Conservation (phyloP, 1,139 yeast genomes). For the Debaryomyces nepalensis region DNA sequence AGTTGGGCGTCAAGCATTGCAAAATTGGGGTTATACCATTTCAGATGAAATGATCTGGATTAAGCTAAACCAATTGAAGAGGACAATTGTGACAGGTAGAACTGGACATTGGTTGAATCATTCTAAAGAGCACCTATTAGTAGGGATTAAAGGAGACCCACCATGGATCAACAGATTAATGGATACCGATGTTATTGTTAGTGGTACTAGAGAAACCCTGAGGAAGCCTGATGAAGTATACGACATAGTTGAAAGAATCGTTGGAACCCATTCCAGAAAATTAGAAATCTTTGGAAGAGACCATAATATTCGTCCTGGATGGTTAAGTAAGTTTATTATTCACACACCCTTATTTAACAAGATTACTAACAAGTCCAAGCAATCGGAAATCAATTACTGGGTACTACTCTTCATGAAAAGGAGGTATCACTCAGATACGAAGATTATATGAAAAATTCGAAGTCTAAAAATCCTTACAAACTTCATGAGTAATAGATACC, state of each 20-base stretch:
- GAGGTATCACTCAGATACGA: conserved; percentile 53
- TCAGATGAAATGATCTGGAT: conserved; percentile 89
- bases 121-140: conserved; percentile 86
- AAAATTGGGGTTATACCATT: conserved; percentile 80
- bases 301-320: conserved; percentile 84
- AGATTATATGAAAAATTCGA: conserved; percentile 19
- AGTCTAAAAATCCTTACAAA: neutral
- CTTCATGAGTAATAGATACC: neutral
- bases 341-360: neutral
- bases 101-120: conserved; percentile 98
- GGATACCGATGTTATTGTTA: conserved; percentile 79
- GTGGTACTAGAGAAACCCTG: conserved; percentile 85
- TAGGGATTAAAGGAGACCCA: conserved; percentile 83
- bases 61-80: conserved; percentile 80
- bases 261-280: conserved; percentile 75
- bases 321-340: conserved; percentile 56
- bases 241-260: conserved; percentile 83
- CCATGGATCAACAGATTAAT: conserved; percentile 68
- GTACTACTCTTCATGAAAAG: conserved; percentile 60
- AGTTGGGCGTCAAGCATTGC: conserved; percentile 75
- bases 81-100: conserved; percentile 92
- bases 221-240: conserved; percentile 91
- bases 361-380: conserved; percentile 30
- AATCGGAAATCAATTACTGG: conserved; percentile 79
- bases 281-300: conserved; percentile 88